Base-by-base conservation (phyloP, 2,329 filamentous ascomycete species). In the Tricladium varicosporioides region DNA sequence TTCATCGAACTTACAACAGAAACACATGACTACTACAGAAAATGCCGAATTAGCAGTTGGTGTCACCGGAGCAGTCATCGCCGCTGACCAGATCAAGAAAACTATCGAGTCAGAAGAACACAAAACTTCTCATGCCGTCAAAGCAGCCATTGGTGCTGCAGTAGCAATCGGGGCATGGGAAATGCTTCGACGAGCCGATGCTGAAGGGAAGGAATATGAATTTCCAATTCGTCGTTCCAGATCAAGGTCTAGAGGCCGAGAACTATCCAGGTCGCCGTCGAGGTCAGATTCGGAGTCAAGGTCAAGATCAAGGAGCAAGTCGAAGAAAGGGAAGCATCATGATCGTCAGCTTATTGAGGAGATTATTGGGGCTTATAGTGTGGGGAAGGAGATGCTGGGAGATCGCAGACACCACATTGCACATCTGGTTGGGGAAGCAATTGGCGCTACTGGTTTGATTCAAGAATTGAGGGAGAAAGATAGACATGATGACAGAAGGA, bases 381-480 rank as follows among this genome's bases (percentile, higher is more conserved):
- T 57, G 33, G 55, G 45, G 11, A 57, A 53, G 27, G 55, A 57
- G 22, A 8, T 57, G 11, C 8, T 54, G 22, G 55, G 55, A 15
- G 55, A 57, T 46, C 32, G 31, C 33, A 57, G 32, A 16, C 55
- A 57, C 47, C 55, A 57, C 50, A 22, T 57, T 15, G 46, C 55
- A 14, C 55, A 53, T 47, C 13, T 57, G 36, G 49, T 57, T 3
- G 50, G 46, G 32, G 50, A 57, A 33, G 46, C 55, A 13, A 14
- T 57, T 33, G 50, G 55, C 2, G 55, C 55, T 15, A 51, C 51
- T 11, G 55, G 55, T 16, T 5, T 50, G 27, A 36, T 31, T n/a
- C 45, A 57, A 16, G 55, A 57, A 13, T 36, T 53, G 55, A 53
- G 33, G 18, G 55, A 14, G 15, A 53, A 15, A 18, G 48, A 56